Evolutionary conservation across 2,329 filamentous ascomycete species (phyloP).

Genomic region (Neofusicoccum laricinum): DNA sequence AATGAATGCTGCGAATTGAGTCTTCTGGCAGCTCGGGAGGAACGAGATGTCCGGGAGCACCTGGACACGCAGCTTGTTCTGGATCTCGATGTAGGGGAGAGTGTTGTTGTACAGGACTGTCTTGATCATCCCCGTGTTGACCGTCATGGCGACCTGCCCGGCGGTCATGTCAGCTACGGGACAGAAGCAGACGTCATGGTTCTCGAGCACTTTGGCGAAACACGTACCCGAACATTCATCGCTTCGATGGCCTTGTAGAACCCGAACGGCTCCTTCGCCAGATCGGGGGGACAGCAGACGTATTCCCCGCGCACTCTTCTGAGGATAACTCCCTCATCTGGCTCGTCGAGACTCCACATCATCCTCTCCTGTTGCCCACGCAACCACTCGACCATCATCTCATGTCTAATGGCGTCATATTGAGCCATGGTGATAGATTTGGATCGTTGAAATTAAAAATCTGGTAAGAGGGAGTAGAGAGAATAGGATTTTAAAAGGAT

Average conservation of each 20-base stretch:
- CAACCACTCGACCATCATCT: slow-evolving; percentile 80
- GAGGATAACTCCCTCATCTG: slow-evolving; percentile 70
- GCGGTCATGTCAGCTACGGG: slow-evolving; percentile 15
- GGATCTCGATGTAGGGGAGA: slow-evolving; percentile 68
- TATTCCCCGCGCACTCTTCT: slow-evolving; percentile 67
- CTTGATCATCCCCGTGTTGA: slow-evolving; percentile 76
- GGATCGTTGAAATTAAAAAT: not conserved
- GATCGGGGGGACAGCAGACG: slow-evolving; percentile 67
- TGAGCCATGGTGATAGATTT: slow-evolving; percentile 13
- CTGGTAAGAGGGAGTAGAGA: not conserved
- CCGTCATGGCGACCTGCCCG: slow-evolving; percentile 69
- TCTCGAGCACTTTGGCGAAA: too few relatives aligned
- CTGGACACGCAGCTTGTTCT: slow-evolving; percentile 76
- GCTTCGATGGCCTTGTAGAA: slow-evolving; percentile 64
- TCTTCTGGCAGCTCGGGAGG: slow-evolving; percentile 67
- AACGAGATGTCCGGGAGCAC: slow-evolving; percentile 72
- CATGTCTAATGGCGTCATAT: slow-evolving; percentile 69
- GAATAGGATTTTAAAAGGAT: not conserved
- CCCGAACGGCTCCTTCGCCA: slow-evolving; percentile 52
- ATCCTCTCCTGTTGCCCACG: slow-evolving; percentile 76
- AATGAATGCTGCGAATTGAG: slow-evolving; percentile 78
- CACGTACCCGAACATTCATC: slow-evolving; percentile 67
- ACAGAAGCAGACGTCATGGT: not conserved
- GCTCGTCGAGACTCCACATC: slow-evolving; percentile 70
- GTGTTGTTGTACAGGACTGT: slow-evolving; percentile 72